A percentile compares a stretch with the other conserved stretches of the same genome.
These are phyloP conservation scores for Ceratobasidium sp. DNA, from an alignment of 1,284 basidiomycete genomes.

Conservation along the genomic window DNA sequence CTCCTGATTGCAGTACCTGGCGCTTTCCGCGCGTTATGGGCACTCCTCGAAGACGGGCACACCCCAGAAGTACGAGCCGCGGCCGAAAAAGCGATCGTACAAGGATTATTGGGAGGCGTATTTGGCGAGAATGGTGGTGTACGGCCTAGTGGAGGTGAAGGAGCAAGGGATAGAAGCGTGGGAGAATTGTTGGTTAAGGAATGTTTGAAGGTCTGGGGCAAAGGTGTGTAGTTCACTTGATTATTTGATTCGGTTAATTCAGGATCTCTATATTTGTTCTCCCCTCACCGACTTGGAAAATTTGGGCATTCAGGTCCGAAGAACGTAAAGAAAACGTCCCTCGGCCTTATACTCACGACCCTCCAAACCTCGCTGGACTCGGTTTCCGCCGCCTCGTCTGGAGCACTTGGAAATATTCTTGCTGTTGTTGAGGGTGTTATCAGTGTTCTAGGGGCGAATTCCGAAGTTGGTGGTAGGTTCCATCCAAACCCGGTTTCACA, in stretches of 20 bases:
- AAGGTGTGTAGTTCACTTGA: background rate
- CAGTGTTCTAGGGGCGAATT: constrained; percentile 25
- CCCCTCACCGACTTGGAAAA: too few relatives aligned
- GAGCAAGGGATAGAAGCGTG: background rate
- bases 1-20: constrained; percentile 15
- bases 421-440: constrained; percentile 24
- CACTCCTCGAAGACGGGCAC: constrained; percentile 13
- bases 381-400: constrained; percentile 39
- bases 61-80: constrained; percentile 26
- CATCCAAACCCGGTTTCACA: constrained; percentile 55
- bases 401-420: constrained; percentile 33
- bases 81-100: constrained; percentile 22
- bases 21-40: constrained; percentile 38
- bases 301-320: constrained; percentile 28
- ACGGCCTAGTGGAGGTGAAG: background rate
- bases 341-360: constrained; percentile 28
- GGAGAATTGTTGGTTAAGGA: constrained; percentile 28
- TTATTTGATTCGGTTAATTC: too few relatives aligned
- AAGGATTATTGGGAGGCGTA: constrained; percentile 21
- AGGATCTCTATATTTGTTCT: too few relatives aligned
- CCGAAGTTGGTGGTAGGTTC: constrained; percentile 62
- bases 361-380: constrained; percentile 31
- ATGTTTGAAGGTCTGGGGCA: constrained; percentile 39
- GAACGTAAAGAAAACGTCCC: constrained; percentile 40
- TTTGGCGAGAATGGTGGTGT: constrained; percentile 14